Evolutionary conservation across 2,329 filamentous ascomycete species (phyloP), one percentile per base, ranked within the genome.

Genomic region (Alternaria sp.): DNA sequence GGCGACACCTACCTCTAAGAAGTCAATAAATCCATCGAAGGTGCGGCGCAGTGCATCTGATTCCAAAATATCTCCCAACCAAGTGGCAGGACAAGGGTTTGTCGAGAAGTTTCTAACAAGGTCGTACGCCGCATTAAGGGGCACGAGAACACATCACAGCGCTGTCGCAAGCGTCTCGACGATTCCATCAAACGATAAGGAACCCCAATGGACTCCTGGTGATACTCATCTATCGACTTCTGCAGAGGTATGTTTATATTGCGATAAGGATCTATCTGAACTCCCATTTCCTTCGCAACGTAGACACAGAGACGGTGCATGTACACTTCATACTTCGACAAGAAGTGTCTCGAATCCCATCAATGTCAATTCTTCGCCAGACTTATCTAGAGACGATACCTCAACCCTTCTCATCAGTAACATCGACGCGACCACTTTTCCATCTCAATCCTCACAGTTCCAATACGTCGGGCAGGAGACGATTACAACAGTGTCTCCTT

Each of bases 21-120:
- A 8, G 6, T 22, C 16, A 5, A 42, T 26, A 28, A 18, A 38
- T 3, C 5, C 7, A 18, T 22, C 34, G 14, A 41, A 9, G 2
- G 11, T 52, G 16, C 20, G 24, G 36, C 49, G 38, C 36, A 52
- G 38, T 52, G 49, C 18, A 16, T 52, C 49, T 9, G 38, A 52
- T 42, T 52, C 49, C 16, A 38, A 52, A 6, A 18, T 49, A 7
- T 5, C 6, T 20, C 7, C 12, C 24, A 34, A 28, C 22, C 20
- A 44, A 16, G 16, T 20, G 14, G 12, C 18, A 20, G 28, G 26
- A 20, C 36, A 42, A 30, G 22, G 43, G 4, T 16, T 39, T 32
- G 7, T 39, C 14, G 43, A 18, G 1, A 48, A 26, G 16, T 18
- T 48, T 28, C n/a, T 30, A 7, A 12, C 39, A 32, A 47, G 14